Evolutionary conservation across 2,329 filamentous ascomycete genomes (phyloP).

Genomic region (Exophiala alcalophila): DNA sequence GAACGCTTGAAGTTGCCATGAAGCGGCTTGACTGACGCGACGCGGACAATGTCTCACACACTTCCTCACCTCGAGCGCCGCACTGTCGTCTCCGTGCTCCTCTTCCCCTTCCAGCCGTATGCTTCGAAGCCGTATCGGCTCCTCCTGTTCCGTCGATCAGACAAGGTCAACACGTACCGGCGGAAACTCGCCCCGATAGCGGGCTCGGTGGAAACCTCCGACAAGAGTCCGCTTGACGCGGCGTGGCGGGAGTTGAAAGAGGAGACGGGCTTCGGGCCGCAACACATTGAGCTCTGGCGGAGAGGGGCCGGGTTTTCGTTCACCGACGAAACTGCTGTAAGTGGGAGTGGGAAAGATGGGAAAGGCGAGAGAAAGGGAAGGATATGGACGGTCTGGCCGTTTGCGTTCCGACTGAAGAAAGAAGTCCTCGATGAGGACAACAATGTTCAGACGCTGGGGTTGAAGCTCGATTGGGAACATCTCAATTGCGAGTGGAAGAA

Average conservation of each 20-base stretch:
- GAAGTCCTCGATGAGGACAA: slow-evolving; percentile 18
- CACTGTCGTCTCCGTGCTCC: slow-evolving; percentile 45
- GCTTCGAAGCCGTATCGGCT: slow-evolving; percentile 40
- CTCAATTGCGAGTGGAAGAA: slow-evolving; percentile 57
- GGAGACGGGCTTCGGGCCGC: slow-evolving; percentile 56
- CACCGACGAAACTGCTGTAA: slow-evolving; percentile 49
- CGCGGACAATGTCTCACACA: too few relatives aligned
- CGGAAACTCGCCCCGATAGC: slow-evolving; percentile 62
- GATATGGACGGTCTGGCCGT: slow-evolving; percentile 61
- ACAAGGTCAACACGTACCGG: slow-evolving; percentile 58
- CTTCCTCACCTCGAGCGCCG: slow-evolving; percentile 29
- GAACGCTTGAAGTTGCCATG: too few relatives aligned
- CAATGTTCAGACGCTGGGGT: slow-evolving; percentile 46
- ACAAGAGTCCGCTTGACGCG: slow-evolving; percentile 53
- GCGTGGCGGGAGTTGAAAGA: slow-evolving; percentile 63
- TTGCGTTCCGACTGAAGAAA: slow-evolving; percentile 45
- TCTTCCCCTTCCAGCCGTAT: slow-evolving; percentile 36
- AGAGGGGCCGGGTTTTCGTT: slow-evolving; percentile 60
- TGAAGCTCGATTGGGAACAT: slow-evolving; percentile 63
- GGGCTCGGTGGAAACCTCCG: slow-evolving; percentile 56
- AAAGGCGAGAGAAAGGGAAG: slow-evolving; percentile 10
- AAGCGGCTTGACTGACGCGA: too few relatives aligned
- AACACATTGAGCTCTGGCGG: slow-evolving; percentile 51
- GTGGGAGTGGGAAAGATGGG: slow-evolving; percentile 10
- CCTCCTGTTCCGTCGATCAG: slow-evolving; percentile 62